These are phyloP conservation scores for Backusella parvicylindrica DNA, from an alignment of 192 early-diverging fungal species.

Conservation along the genomic window DNA sequence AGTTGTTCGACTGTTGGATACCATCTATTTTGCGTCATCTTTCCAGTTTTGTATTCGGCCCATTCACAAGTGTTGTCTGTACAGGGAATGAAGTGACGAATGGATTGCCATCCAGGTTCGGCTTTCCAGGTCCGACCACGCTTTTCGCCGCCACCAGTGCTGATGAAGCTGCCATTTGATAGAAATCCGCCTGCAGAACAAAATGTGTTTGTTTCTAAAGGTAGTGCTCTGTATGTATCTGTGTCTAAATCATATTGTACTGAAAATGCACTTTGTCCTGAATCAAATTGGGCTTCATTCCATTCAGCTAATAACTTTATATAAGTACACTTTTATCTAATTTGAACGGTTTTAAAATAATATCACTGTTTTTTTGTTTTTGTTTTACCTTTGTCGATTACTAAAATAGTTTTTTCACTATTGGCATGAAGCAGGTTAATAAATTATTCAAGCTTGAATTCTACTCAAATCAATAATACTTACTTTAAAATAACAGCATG, in stretches of 20 bases:
- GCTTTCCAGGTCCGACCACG: slow-evolving; percentile 35
- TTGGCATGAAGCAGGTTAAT: not conserved
- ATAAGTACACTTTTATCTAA: not conserved
- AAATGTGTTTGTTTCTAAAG: slow-evolving; percentile 53
- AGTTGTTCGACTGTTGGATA: slow-evolving; percentile 41
- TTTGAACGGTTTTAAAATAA: not conserved
- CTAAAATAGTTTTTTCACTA: slow-evolving; percentile 41
- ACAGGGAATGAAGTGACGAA: slow-evolving; percentile 48
- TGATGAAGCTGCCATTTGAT: slow-evolving; percentile 49
- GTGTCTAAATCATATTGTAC: slow-evolving; percentile 47
- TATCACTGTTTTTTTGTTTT: not conserved
- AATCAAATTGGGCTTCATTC: slow-evolving; percentile 45
- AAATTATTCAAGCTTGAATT: not conserved
- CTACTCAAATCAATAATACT: not conserved
- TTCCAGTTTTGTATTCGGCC: slow-evolving; percentile 34
- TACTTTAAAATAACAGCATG: slow-evolving; percentile 45
- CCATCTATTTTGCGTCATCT: slow-evolving; percentile 34
- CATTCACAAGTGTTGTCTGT: slow-evolving; percentile 42
- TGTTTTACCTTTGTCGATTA: slow-evolving; percentile 50
- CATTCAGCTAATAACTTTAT: slow-evolving; percentile 33
- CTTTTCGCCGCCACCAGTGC: slow-evolving; percentile 48
- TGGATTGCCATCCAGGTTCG: slow-evolving; percentile 37
- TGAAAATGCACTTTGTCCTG: slow-evolving; percentile 39
- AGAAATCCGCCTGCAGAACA: slow-evolving; percentile 57
- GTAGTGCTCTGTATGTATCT: slow-evolving; percentile 39